Evolutionary conservation across 768 basidiomycete genomes (phyloP).

Genomic region (Termitomyces eurrhizus): DNA sequence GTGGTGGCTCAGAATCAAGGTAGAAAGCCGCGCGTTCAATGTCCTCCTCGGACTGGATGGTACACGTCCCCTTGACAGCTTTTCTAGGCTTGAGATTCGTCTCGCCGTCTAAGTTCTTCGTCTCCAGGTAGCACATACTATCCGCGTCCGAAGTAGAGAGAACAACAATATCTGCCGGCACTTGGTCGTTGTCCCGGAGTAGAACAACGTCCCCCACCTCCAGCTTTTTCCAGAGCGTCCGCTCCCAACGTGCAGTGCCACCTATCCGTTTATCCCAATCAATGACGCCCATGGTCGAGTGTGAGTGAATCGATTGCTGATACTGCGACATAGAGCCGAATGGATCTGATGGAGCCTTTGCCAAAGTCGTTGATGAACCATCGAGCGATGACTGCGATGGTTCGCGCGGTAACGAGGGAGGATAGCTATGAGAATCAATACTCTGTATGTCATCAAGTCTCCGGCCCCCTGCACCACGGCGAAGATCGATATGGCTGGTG

Average conservation of each 20-base stretch:
- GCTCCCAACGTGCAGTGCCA: conserved; percentile 85
- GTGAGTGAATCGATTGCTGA: conserved; percentile 55
- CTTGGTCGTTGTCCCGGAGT: conserved; percentile 89
- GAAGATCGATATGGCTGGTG: conserved; percentile 38
- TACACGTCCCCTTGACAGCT: conserved; percentile 70
- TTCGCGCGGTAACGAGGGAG: conserved; percentile 38
- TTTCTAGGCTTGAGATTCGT: conserved; percentile 91
- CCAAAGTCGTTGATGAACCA: conserved; percentile 26
- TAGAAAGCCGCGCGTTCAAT: conserved; percentile 82
- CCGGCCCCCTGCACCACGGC: conserved; percentile 43
- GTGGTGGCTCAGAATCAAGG: conserved; percentile 90
- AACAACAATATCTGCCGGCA: conserved; percentile 93
- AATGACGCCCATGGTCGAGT: conserved; percentile 66
- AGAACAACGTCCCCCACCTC: conserved; percentile 96
- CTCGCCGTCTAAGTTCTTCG: conserved; percentile 97
- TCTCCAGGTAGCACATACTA: conserved; percentile 92
- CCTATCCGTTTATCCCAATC: conserved; percentile 67
- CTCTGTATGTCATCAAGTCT: conserved; percentile 68
- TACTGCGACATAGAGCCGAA: conserved; percentile 45
- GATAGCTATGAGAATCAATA: conserved; percentile 62
- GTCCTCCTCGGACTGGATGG: conserved; percentile 83
- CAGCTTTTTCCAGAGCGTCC: conserved; percentile 98
- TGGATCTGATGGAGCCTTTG: conserved; percentile 29
- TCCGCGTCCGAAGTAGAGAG: conserved; percentile 90
- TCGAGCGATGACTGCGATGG: conserved; percentile 33